These are phyloP conservation scores for Capsella bursapastoris DNA, from an alignment of 345 rosid species.

Conservation along the genomic window DNA sequence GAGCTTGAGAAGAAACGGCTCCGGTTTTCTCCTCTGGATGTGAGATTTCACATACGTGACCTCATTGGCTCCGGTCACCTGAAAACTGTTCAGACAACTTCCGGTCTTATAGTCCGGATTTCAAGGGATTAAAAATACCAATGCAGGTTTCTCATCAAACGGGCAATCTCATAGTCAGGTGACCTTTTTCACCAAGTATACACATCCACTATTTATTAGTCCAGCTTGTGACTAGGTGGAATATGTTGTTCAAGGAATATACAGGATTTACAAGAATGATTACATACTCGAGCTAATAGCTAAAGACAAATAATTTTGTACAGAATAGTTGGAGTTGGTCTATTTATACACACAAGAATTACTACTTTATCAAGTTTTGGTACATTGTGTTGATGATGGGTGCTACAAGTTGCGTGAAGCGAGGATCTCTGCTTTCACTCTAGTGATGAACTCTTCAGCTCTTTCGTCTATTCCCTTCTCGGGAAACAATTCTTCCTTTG, in stretches of 20 bases:
- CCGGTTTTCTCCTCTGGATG: slow-evolving; percentile 76
- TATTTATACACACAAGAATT: slow-evolving; percentile 5
- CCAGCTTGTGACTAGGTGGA: slow-evolving; percentile 1
- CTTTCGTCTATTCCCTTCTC: slow-evolving; percentile 71
- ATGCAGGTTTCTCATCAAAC: not conserved
- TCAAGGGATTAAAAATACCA: slow-evolving; percentile 52
- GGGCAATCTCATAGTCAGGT: not conserved
- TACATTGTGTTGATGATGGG: not conserved
- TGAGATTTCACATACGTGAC: slow-evolving; percentile 95
- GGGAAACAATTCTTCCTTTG: slow-evolving; percentile 41
- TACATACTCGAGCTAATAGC: slow-evolving; percentile 13
- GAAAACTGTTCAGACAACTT: slow-evolving; percentile 59
- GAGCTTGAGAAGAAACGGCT: slow-evolving; percentile 84
- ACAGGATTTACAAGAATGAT: not conserved
- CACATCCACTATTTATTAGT: slow-evolving; percentile 8
- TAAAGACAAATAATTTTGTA: slow-evolving; percentile 2
- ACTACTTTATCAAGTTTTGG: slow-evolving; percentile 9
- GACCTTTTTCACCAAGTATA: not conserved
- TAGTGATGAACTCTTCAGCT: slow-evolving; percentile 73
- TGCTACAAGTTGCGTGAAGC: slow-evolving; percentile 50
- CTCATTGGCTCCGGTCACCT: slow-evolving; percentile 92
- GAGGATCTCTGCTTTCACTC: slow-evolving; percentile 62
- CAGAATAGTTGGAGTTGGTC: not conserved
- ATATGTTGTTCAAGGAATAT: not conserved
- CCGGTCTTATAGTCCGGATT: slow-evolving; percentile 67